Base-by-base conservation (phyloP, 768 basidiomycete genomes). In the Suillus cothurnatus region DNA sequence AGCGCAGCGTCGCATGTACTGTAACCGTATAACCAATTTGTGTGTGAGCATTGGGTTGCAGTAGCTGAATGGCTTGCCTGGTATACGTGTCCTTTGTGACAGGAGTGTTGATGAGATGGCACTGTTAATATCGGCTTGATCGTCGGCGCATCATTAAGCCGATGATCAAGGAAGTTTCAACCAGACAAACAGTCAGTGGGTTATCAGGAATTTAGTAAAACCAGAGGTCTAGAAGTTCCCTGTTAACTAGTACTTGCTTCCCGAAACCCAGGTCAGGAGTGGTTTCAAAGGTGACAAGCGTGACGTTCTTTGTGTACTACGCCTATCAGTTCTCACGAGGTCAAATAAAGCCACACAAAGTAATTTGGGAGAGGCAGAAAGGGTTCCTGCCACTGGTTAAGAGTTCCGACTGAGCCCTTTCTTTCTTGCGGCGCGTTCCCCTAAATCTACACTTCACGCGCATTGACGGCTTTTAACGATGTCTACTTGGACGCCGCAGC, bases 401-500 rank as follows among this genome's bases (percentile, higher is more conserved):
- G 26, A 50, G 36, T 62, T 62, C 39, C 39, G 28, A 36, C 38
- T 38, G 23, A 58, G 38, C 38, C 38, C 57, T 26, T 68, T 68
- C 72, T 66, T 68, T 73, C 75, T 64, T 75, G 68, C 66, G 71
- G 77, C 75, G 75, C 73, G 75, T 76, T 69, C 67, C 62, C 62
- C 57, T 43, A 45, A 62, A 63, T 66, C 67, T 71, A 11, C 38
- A 61, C 52, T 62, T 66, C 41, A 34, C 70, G 72, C 75, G 75
- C 77, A 74, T 77, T 73, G 68, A 55, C 64, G 36, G 49, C 57
- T 70, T 73, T 74, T 70, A 67, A 81, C 82, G 80, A 89, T 88
- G 87, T 75, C 84, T 82, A 76, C 78, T 75, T 98, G 96, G 96
- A 83, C 81, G 68, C 96, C 96, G 69, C 88, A 93, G 71, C 89